These are phyloP conservation scores for Camellia oleifera DNA, from an alignment of 179 eudicot genomes.

Conservation along the genomic window DNA sequence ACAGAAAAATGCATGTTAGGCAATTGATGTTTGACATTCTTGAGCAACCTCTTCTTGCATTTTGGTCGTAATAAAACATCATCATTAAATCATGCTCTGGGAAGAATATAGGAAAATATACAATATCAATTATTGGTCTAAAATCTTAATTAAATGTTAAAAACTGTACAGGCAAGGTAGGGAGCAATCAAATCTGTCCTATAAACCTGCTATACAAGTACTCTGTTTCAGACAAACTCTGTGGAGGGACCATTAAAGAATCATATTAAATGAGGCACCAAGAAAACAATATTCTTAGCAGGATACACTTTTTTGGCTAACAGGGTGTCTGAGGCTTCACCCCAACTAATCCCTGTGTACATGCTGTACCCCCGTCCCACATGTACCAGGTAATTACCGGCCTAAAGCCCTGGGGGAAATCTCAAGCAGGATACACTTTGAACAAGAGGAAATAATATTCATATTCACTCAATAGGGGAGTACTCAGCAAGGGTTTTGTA, in stretches of 20 bases:
- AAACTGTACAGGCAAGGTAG: background rate
- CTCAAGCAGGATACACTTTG: no score
- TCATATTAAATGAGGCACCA: background rate
- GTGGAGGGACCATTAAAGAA: background rate
- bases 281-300: background rate
- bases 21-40: background rate
- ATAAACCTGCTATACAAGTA: background rate
- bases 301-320: background rate
- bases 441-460: no score
- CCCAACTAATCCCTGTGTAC: no score
- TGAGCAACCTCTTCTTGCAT: slow-evolving; percentile 2
- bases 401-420: no score
- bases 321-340: no score
- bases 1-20: background rate
- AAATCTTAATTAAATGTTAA: background rate
- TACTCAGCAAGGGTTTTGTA: no score
- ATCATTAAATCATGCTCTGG: background rate
- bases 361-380: no score
- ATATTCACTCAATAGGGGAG: no score
- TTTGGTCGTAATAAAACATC: background rate
- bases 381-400: no score
- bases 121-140: background rate
- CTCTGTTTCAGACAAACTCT: background rate
- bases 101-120: background rate
- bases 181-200: background rate